phyloP scores from a whole-genome alignment of 2,329 filamentous ascomycete species.

The Drechslerella dactyloides region DNA sequence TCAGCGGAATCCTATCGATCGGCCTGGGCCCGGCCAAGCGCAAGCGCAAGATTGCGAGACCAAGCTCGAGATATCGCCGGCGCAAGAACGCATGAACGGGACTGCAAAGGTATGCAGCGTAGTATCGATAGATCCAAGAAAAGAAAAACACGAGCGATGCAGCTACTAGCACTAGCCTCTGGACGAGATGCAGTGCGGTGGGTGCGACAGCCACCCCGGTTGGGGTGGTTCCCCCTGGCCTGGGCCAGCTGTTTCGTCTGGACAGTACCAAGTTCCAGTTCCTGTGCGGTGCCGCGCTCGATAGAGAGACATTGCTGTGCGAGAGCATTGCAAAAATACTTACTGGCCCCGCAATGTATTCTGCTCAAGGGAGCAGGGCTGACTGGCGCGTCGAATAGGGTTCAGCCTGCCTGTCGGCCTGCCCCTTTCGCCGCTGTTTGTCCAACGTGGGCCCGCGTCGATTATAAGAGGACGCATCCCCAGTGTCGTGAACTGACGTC shows the following conservation, averaged over 20 bases:
- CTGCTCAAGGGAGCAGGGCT: too few species aligned
- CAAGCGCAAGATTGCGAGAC: too few species aligned
- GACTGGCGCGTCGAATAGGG: constrained; percentile 2
- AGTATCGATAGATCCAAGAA: neutral
- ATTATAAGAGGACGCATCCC: constrained; percentile 1
- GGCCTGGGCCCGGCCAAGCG: too few species aligned
- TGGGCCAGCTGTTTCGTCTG: constrained; percentile 1
- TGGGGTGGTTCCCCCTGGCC: neutral
- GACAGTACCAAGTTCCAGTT: neutral
- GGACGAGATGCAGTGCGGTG: neutral
- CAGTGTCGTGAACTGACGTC: neutral
- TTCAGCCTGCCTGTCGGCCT: neutral
- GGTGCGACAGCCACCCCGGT: neutral
- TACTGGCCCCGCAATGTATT: too few species aligned
- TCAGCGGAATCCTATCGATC: too few species aligned
- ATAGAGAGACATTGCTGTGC: too few species aligned
- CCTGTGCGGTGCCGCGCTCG: too few species aligned
- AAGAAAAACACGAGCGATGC: neutral
- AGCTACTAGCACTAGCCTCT: neutral
- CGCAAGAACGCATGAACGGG: too few species aligned
- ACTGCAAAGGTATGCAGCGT: too few species aligned
- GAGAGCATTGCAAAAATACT: too few species aligned
- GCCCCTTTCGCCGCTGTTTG: neutral
- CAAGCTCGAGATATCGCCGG: too few species aligned
- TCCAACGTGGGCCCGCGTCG: neutral